Percentiles rank a stretch among this genome's conserved stretches.
Conservation (phyloP, 495 filamentous ascomycete species). For the Annulohypoxylon bovei region DNA sequence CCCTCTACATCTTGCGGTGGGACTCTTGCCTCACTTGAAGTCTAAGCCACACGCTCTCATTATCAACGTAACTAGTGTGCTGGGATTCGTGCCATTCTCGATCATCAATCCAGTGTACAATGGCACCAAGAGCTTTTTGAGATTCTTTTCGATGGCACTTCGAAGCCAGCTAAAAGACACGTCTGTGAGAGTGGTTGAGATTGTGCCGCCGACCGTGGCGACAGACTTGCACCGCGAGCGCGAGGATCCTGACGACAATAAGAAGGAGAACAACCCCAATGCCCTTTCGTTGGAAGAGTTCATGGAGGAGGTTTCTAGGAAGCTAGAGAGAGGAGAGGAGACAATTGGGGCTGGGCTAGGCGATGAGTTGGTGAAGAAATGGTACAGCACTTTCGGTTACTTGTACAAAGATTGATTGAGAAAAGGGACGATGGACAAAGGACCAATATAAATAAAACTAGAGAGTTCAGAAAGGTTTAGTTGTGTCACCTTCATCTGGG, state of each 20-base stretch:
- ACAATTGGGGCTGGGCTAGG: constrained; percentile 20
- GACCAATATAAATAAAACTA: too few species aligned
- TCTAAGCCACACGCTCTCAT: not conserved
- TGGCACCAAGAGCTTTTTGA: not conserved
- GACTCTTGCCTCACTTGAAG: constrained; percentile 5
- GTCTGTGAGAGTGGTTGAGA: not conserved
- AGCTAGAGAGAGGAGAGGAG: constrained; percentile 52
- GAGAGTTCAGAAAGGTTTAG: too few species aligned
- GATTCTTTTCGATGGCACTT: constrained; percentile 7
- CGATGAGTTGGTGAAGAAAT: constrained; percentile 3
- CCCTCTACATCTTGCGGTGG: not conserved
- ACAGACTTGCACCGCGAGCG: constrained; percentile 62
- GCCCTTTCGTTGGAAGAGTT: constrained; percentile 58
- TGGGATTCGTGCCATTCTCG: constrained; percentile 10
- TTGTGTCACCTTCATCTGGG: too few species aligned
- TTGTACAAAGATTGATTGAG: constrained; percentile 12
- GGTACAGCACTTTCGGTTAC: constrained; percentile 3
- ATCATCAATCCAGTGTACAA: constrained; percentile 8
- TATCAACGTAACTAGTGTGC: constrained; percentile 1
- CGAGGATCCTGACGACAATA: constrained; percentile 47
- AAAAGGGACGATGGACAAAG: not conserved
- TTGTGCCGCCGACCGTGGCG: constrained; percentile 41
- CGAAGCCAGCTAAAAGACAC: constrained; percentile 2
- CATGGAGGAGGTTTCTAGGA: constrained; percentile 49
- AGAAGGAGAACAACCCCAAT: constrained; percentile 57